Percentiles rank a stretch among this genome's conserved stretches.
These are phyloP conservation scores for Xylaria curta DNA, from an alignment of 495 filamentous ascomycete species.

Conservation along the genomic window DNA sequence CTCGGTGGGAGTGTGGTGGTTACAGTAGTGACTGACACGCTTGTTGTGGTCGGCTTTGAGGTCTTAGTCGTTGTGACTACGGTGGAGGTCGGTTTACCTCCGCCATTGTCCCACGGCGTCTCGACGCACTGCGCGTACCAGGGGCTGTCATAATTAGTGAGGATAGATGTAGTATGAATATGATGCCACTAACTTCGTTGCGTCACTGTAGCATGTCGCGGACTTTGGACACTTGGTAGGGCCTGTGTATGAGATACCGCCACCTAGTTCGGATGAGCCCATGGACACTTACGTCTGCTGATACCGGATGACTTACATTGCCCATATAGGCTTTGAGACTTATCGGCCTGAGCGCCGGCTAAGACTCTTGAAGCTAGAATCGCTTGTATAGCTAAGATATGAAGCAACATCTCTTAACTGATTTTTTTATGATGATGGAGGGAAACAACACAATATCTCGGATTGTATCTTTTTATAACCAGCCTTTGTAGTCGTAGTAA, in stretches of 20 bases:
- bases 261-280: not conserved
- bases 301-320: not conserved
- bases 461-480: not conserved
- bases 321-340: slow-evolving; percentile 13
- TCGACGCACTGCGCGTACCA: slow-evolving; percentile 18
- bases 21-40: not conserved
- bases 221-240: slow-evolving; percentile 11
- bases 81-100: slow-evolving; percentile 8
- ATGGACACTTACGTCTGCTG: not conserved
- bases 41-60: slow-evolving; percentile 4
- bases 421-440: not conserved
- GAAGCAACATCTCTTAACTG: slow-evolving; percentile 2
- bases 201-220: slow-evolving; percentile 12
- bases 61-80: slow-evolving; percentile 10
- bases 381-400: slow-evolving; percentile 1
- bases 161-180: not conserved
- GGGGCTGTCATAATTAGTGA: not conserved
- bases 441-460: not conserved
- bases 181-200: slow-evolving; percentile 14
- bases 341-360: not conserved
- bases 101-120: slow-evolving; percentile 20
- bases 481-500: not conserved
- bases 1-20: slow-evolving; percentile 14
- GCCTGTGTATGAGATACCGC: slow-evolving; percentile 17
- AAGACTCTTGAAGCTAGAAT: not conserved